These are phyloP conservation scores for Berberis thunbergii DNA, from an alignment of 164 flowering plant genomes.

Conservation along the genomic window DNA sequence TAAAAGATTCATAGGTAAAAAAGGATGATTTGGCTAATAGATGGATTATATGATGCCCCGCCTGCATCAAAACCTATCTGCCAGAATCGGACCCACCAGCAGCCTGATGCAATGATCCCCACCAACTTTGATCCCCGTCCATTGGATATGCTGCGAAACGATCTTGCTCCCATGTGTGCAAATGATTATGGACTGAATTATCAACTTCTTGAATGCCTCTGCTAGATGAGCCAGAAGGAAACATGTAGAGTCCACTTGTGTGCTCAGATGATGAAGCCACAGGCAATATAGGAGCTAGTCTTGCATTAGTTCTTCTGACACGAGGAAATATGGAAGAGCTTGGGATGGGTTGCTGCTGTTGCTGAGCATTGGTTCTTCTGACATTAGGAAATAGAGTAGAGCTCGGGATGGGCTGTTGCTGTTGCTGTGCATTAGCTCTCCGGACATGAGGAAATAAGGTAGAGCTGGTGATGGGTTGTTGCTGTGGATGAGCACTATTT, in stretches of 20 bases:
- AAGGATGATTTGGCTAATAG: constrained; percentile 8
- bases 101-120: constrained; percentile 52
- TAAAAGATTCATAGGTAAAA: constrained; percentile 14
- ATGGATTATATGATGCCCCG: neutral
- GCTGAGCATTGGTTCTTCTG: constrained; percentile 48
- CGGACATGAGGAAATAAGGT: constrained; percentile 30
- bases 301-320: constrained; percentile 33
- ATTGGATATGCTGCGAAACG: constrained; percentile 42
- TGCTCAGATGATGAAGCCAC: constrained; percentile 49
- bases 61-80: neutral
- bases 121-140: constrained; percentile 51
- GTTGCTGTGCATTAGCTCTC: constrained; percentile 51
- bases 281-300: constrained; percentile 37
- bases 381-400: constrained; percentile 28
- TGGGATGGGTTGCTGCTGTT: constrained; percentile 41
- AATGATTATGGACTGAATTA: constrained; percentile 23
- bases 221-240: constrained; percentile 43
- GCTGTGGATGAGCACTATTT: constrained; percentile 50
- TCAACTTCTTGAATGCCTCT: constrained; percentile 53
- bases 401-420: constrained; percentile 38
- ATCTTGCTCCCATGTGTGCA: constrained; percentile 67
- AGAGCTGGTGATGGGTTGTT: constrained; percentile 34
- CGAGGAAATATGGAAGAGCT: constrained; percentile 34
- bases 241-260: constrained; percentile 34
- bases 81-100: constrained; percentile 35